These are phyloP conservation scores for Sporothrix euskadiensis DNA, from an alignment of 2,329 filamentous ascomycete species.

Conservation along the genomic window DNA sequence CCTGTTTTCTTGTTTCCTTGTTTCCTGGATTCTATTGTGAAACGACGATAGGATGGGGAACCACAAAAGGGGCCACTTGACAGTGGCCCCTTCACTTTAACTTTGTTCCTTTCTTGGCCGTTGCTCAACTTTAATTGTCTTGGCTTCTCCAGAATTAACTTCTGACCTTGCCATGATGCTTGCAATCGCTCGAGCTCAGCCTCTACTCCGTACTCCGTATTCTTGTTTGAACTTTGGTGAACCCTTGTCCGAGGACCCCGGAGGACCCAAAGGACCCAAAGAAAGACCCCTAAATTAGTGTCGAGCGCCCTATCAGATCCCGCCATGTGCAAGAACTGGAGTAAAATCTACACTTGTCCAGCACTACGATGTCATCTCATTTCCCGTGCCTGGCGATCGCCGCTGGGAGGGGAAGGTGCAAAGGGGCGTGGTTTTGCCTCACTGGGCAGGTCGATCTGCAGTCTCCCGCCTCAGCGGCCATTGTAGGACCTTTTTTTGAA, in stretches of 20 bases:
- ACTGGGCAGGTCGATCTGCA: neutral
- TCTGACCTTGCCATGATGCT: neutral
- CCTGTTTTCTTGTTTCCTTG: neutral
- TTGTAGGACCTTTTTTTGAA: neutral
- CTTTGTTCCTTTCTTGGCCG: neutral
- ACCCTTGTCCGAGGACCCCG: neutral
- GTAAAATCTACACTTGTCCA: neutral
- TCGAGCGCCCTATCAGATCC: neutral
- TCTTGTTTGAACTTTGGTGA: neutral
- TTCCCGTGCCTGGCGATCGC: conserved; percentile 1
- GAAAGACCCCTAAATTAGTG: neutral
- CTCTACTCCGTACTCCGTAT: neutral
- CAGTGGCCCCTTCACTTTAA: neutral
- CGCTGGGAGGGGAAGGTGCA: conserved; percentile 13
- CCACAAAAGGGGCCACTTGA: neutral
- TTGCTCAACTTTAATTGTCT: neutral
- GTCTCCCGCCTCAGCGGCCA: neutral
- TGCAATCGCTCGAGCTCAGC: neutral
- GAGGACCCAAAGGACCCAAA: neutral
- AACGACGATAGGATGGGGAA: neutral
- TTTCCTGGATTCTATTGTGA: neutral
- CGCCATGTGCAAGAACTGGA: neutral
- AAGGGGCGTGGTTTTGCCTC: neutral
- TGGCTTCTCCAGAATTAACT: neutral
- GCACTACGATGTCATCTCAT: neutral